Conservation (phyloP, 495 filamentous ascomycete species). For the Penicillium ucsense region DNA sequence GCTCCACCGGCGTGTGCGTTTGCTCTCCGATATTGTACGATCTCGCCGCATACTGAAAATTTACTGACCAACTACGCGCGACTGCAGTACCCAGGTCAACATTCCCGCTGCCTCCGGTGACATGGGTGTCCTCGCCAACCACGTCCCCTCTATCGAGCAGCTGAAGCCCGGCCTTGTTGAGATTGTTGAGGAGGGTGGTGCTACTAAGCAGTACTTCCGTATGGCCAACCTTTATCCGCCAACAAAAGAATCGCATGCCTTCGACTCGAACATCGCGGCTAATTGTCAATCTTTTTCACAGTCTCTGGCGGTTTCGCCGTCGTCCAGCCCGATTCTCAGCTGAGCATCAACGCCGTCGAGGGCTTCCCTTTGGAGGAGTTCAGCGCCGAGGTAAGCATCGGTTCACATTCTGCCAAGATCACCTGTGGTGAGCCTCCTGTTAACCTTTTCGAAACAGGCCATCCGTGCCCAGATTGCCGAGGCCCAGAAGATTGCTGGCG, state of each 20-base stretch:
- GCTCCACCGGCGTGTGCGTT: conserved; percentile 62
- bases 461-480: conserved; percentile 61
- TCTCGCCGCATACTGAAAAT: conserved; percentile 9
- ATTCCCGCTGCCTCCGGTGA: conserved; percentile 95
- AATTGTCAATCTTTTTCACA: conserved; percentile 26
- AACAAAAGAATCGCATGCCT: neutral
- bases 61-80: conserved; percentile 29
- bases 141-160: conserved; percentile 98
- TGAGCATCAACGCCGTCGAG: conserved; percentile 98
- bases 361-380: conserved; percentile 92
- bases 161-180: conserved; percentile 93
- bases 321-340: conserved; percentile 85
- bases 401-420: neutral
- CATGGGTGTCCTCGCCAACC: conserved; percentile 98
- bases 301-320: conserved; percentile 96
- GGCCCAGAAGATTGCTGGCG: conserved; percentile 87
- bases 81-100: conserved; percentile 88
- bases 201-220: conserved; percentile 98
- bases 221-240: conserved; percentile 37
- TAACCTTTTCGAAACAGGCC: conserved; percentile 15
- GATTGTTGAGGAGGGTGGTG: conserved; percentile 83
- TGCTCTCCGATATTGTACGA: conserved; percentile 3
- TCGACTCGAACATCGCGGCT: conserved; percentile 7
- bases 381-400: conserved; percentile 59
- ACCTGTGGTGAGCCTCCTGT: conserved; percentile 5